Conservation (phyloP, 129 eudicot species). For the Dittrichia graveolens region DNA sequence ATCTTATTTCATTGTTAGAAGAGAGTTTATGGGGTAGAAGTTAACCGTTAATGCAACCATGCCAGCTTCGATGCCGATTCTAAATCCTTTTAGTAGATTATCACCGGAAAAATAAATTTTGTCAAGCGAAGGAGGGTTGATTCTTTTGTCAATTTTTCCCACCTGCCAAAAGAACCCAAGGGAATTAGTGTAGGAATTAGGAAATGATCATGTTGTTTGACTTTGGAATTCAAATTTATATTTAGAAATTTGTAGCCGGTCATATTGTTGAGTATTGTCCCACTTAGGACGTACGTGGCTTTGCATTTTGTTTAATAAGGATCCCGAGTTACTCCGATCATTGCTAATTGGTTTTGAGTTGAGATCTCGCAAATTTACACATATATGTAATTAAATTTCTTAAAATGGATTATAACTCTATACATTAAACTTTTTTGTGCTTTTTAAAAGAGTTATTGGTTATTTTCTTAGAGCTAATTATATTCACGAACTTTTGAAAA, state of each 20-base stretch:
- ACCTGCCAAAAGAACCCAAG: slow-evolving; percentile 41
- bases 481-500: background rate
- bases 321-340: too few relatives aligned
- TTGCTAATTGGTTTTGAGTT: too few relatives aligned
- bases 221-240: slow-evolving; percentile 8
- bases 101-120: slow-evolving; percentile 60
- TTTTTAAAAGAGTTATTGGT: background rate
- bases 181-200: background rate
- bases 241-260: background rate
- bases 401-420: background rate
- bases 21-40: background rate
- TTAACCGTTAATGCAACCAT: slow-evolving; percentile 72
- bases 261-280: too few relatives aligned
- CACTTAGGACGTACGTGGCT: too few relatives aligned
- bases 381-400: too few relatives aligned
- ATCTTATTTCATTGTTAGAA: background rate
- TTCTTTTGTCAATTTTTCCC: slow-evolving; percentile 49
- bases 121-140: slow-evolving; percentile 60
- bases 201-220: background rate
- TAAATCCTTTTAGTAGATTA: slow-evolving; percentile 60
- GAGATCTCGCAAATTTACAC: background rate
- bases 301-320: too few relatives aligned
- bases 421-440: background rate
- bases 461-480: background rate
- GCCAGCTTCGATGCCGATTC: slow-evolving; percentile 66